Evolutionary conservation across 805 yeast genomes (phyloP).

Genomic region (Komagataella phaffii): DNA sequence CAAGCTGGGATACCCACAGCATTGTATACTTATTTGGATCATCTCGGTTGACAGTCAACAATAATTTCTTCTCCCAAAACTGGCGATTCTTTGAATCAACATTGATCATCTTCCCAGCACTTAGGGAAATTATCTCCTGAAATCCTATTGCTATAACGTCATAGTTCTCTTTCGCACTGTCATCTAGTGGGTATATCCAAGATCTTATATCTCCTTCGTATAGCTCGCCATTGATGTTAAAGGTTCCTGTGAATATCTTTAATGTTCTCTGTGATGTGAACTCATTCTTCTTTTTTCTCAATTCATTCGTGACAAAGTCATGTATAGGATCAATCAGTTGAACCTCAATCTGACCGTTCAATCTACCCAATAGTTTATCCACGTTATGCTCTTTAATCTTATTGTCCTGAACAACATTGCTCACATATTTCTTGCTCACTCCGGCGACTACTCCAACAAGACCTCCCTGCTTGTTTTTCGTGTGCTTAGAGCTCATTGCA

Average conservation of each 20-base stretch:
- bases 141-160: slow-evolving; percentile 76
- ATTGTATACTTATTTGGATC: slow-evolving; percentile 25
- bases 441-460: slow-evolving; percentile 28
- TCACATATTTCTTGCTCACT: slow-evolving; percentile 19
- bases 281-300: slow-evolving; percentile 23
- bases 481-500: slow-evolving; percentile 20
- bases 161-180: slow-evolving; percentile 16
- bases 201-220: slow-evolving; percentile 25
- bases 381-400: slow-evolving; percentile 23
- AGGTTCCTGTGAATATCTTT: slow-evolving; percentile 32
- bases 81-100: slow-evolving; percentile 50
- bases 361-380: slow-evolving; percentile 34
- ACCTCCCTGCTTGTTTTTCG: slow-evolving; percentile 29
- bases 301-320: slow-evolving; percentile 30
- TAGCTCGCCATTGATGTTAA: slow-evolving; percentile 39
- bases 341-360: slow-evolving; percentile 29
- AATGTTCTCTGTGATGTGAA: slow-evolving; percentile 27
- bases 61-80: slow-evolving; percentile 55
- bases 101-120: slow-evolving; percentile 71
- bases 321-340: slow-evolving; percentile 39
- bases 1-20: slow-evolving; percentile 69
- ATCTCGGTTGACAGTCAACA: slow-evolving; percentile 25
- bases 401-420: slow-evolving; percentile 13
- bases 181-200: slow-evolving; percentile 31
- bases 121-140: slow-evolving; percentile 80